A percentile compares a stretch with the other conserved stretches of the same genome.
These are phyloP conservation scores for Hirschioporus abietinus DNA, from an alignment of 768 basidiomycete species.

Conservation along the genomic window DNA sequence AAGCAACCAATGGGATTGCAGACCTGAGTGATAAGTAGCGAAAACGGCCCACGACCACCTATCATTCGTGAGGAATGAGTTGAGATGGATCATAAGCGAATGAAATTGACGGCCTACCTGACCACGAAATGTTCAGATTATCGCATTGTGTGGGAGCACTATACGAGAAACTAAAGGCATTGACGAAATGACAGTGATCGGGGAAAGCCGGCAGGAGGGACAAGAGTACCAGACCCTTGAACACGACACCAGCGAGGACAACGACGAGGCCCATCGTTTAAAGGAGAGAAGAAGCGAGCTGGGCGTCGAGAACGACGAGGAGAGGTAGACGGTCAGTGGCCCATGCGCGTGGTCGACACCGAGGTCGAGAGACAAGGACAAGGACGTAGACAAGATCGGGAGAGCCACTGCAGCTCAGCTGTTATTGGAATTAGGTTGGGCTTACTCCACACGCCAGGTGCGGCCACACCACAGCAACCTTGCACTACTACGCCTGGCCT, in stretches of 20 bases:
- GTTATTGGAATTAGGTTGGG: not conserved
- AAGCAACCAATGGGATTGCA: conserved; percentile 17
- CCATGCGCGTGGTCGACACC: conserved; percentile 60
- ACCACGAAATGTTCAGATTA: conserved; percentile 54
- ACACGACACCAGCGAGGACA: not conserved
- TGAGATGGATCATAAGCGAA: conserved; percentile 1
- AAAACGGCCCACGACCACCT: conserved; percentile 58
- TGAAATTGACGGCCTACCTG: conserved; percentile 35
- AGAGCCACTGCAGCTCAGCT: too few species aligned
- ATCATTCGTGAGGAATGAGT: conserved; percentile 9
- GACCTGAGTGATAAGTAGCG: conserved; percentile 46
- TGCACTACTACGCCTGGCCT: not conserved
- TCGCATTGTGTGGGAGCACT: conserved; percentile 55
- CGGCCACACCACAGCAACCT: not conserved
- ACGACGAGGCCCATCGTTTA: not conserved
- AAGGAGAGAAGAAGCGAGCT: not conserved
- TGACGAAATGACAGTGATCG: conserved; percentile 14
- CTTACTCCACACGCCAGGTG: not conserved
- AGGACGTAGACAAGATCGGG: not conserved
- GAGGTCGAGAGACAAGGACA: not conserved
- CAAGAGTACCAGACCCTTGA: conserved; percentile 2
- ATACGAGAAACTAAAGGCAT: conserved; percentile 46
- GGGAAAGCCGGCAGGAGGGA: not conserved
- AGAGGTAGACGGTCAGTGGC: conserved; percentile 84
- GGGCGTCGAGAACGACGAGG: conserved; percentile 34